A percentile compares a stretch with the other conserved stretches of the same genome.
Evolutionary conservation across 768 basidiomycete genomes (phyloP).

Genomic region (Boletus reticuloceps): DNA sequence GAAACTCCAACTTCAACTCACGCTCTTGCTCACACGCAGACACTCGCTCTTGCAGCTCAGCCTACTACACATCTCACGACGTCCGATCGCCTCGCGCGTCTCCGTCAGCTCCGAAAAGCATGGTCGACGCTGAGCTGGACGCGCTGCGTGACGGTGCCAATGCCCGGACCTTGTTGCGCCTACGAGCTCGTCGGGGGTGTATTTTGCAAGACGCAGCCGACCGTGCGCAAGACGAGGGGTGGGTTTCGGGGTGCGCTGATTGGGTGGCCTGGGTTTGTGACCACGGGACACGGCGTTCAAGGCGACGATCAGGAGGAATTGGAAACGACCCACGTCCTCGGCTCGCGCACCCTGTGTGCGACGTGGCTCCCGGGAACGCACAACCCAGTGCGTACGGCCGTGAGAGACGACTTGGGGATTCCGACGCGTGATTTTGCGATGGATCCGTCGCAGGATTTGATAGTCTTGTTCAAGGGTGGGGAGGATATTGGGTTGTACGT

Average conservation of each 20-base stretch:
- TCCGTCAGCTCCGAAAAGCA: conserved; percentile 33
- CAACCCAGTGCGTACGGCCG: conserved; percentile 12
- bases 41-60: neutral
- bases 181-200: conserved; percentile 63
- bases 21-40: neutral
- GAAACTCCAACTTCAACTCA: no score
- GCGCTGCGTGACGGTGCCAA: conserved; percentile 20
- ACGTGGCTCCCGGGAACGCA: conserved; percentile 18
- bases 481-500: conserved; percentile 16
- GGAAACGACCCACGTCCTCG: neutral
- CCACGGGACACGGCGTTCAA: no score
- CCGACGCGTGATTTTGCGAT: conserved; percentile 56
- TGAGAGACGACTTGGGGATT: conserved; percentile 38
- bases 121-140: conserved; percentile 36
- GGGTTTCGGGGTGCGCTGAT: neutral
- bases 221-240: neutral
- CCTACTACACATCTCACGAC: neutral
- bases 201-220: conserved; percentile 44
- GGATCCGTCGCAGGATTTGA: conserved; percentile 63
- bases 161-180: conserved; percentile 41
- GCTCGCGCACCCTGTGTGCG: conserved; percentile 26
- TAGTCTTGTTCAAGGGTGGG: conserved; percentile 40
- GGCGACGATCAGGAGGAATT: neutral
- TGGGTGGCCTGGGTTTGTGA: no score
- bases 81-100: conserved; percentile 30